phyloP scores from a whole-genome alignment of 768 basidiomycete species.

The Tylopilus felleus region DNA sequence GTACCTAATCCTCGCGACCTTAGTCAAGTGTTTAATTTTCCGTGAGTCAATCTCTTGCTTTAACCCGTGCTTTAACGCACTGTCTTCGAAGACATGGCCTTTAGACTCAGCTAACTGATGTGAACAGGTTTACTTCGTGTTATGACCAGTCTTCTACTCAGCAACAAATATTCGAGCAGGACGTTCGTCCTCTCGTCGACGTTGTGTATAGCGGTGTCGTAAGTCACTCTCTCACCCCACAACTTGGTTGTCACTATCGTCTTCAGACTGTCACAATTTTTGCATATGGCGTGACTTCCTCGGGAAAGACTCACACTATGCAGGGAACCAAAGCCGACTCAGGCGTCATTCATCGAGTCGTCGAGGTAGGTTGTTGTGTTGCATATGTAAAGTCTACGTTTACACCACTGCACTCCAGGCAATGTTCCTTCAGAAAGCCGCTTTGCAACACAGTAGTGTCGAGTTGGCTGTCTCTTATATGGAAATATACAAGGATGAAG shows the following conservation, averaged over 20 bases:
- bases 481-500: constrained; percentile 92
- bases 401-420: constrained; percentile 35
- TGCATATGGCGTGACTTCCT: constrained; percentile 88
- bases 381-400: not conserved
- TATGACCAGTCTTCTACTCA: constrained; percentile 70
- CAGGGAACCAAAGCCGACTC: constrained; percentile 70
- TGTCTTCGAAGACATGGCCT: too few relatives aligned
- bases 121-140: constrained; percentile 66
- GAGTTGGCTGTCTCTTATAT: constrained; percentile 67
- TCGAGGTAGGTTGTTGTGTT: constrained; percentile 48
- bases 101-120: not conserved
- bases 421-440: constrained; percentile 51
- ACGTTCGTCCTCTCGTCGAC: constrained; percentile 76
- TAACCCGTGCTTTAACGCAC: not conserved
- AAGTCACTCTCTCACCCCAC: constrained; percentile 24
- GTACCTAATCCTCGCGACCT: constrained; percentile 71
- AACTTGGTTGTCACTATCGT: not conserved
- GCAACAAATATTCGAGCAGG: constrained; percentile 71
- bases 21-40: constrained; percentile 73
- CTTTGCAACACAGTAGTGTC: constrained; percentile 40
- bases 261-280: constrained; percentile 80
- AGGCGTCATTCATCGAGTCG: constrained; percentile 83
- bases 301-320: constrained; percentile 93
- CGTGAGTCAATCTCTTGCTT: constrained; percentile 41
- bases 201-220: constrained; percentile 76